Conservation (phyloP, 176 grass and related monocot genomes). For the Melocanna baccifera region DNA sequence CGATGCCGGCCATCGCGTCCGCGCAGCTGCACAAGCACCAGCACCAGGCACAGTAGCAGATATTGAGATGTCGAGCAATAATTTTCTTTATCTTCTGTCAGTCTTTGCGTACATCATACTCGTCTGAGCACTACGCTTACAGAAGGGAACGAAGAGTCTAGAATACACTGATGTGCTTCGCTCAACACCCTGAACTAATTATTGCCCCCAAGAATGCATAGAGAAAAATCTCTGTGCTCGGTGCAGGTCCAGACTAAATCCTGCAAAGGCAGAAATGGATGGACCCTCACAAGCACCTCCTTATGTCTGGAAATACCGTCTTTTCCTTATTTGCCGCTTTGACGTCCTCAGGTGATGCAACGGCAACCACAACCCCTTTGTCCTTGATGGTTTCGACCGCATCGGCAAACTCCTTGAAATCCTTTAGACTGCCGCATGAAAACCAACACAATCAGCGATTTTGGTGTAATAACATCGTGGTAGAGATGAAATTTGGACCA, state of each 20-base stretch:
- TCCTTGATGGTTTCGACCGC: conserved; percentile 73
- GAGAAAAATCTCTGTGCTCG: neutral
- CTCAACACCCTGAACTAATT: neutral
- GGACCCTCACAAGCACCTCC: conserved; percentile 59
- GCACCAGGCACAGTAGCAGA: conserved; percentile 42
- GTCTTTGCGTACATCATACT: neutral
- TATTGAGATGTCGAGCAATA: neutral
- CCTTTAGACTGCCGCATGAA: conserved; percentile 56
- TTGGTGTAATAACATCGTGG: neutral
- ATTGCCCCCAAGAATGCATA: conserved; percentile 8
- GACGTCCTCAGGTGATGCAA: conserved; percentile 80
- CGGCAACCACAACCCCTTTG: conserved; percentile 75
- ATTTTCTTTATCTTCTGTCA: conserved; percentile 1
- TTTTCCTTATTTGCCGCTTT: conserved; percentile 62
- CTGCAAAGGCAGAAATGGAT: neutral
- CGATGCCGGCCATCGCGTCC: conserved; percentile 77
- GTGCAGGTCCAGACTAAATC: neutral
- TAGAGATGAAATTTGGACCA: neutral
- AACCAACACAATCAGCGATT: conserved; percentile 4
- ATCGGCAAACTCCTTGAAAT: conserved; percentile 97
- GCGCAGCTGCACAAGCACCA: conserved; percentile 80
- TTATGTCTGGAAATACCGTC: conserved; percentile 55
- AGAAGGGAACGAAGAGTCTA: neutral
- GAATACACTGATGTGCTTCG: neutral
- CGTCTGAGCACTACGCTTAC: neutral